Conservation (phyloP, 257 asterid species). For the Lithospermum erythrorhizon region DNA sequence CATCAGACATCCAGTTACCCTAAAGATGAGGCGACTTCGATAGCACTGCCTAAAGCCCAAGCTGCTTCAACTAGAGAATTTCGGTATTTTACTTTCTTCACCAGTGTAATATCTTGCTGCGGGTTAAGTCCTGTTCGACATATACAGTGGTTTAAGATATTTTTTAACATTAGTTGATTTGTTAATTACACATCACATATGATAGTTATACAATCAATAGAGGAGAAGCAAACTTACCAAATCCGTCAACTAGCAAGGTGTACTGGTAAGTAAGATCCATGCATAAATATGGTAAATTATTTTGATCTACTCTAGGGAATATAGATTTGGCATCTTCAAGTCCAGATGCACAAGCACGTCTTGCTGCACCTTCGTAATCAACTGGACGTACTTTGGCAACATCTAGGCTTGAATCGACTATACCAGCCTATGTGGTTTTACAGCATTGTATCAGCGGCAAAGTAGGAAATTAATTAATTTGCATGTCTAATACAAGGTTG, state of each 20-base stretch:
- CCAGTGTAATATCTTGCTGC: slow-evolving; percentile 32
- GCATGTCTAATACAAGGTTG: background rate
- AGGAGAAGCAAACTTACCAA: slow-evolving; percentile 43
- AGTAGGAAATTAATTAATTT: background rate
- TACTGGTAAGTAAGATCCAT: slow-evolving; percentile 90
- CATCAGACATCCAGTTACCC: slow-evolving; percentile 3
- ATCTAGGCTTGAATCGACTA: slow-evolving; percentile 50
- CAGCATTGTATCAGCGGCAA: background rate
- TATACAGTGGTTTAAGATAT: background rate
- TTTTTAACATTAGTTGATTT: background rate
- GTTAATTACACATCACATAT: background rate
- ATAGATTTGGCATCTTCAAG: slow-evolving; percentile 48
- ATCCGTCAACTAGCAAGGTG: slow-evolving; percentile 86
- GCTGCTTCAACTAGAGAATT: slow-evolving; percentile 39
- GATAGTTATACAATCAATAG: background rate
- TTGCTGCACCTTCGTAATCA: slow-evolving; percentile 80
- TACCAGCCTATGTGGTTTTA: slow-evolving; percentile 52
- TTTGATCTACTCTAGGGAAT: slow-evolving; percentile 48
- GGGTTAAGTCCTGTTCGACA: slow-evolving; percentile 28
- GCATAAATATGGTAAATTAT: slow-evolving; percentile 83
- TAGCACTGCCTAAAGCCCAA: slow-evolving; percentile 44
- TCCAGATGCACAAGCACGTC: slow-evolving; percentile 63
- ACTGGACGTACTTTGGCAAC: slow-evolving; percentile 76
- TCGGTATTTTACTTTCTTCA: slow-evolving; percentile 31
- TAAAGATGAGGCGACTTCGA: slow-evolving; percentile 29